Evolutionary conservation across 1,284 basidiomycete genomes (phyloP), one percentile per base, ranked within the genome.

Genomic region (Fomitopsis palustris): DNA sequence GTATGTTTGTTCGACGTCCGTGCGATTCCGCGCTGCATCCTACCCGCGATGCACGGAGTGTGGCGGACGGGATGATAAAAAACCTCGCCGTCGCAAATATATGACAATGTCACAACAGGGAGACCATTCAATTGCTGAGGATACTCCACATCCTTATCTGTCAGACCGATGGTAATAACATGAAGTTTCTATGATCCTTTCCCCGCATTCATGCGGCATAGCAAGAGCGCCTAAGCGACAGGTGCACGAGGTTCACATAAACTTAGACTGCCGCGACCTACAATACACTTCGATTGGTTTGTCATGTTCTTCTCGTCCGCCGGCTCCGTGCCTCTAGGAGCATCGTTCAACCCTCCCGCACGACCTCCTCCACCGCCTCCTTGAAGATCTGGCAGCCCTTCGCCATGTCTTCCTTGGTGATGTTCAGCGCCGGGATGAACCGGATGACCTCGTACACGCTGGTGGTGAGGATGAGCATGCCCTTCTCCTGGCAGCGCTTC

Each of bases 401-500:
- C 57, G 70, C 76, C 72, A 90, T 78, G 69, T 92, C 85, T 65
- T 78, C 80, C 73, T 83, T 71, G 41, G 80, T 78, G 69, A 90
- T 80, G 67, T 86, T 86, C 63, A 92, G 72, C 53, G 90, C 78
- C 9, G 90, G 89, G 67, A 90, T 90, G 75, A 95, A 95, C 70
- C 92, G 76, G 60, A 94, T 75, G 12, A 90, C 88, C 71, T 92
- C 88, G 69, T 90, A 93, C 31, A 89, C 78, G 61, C 87, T 90
- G 33, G 90, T 93, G 23, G 90, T 92, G 63, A 93, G 75, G 42
- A 95, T 83, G 61, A 95, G 72, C 79, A 96, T 75, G 42, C 90
- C 92, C 73, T 91, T 88, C 72, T 93, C 90, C 60, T 93, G 78
- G 74, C 93, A 95, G 69, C 85, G 86, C 72, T 85, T 84, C 65